A percentile compares a stretch with the other conserved stretches of the same genome.
These are phyloP conservation scores for Apostasia ramifera DNA, from an alignment of 106 monocot species.

Conservation along the genomic window DNA sequence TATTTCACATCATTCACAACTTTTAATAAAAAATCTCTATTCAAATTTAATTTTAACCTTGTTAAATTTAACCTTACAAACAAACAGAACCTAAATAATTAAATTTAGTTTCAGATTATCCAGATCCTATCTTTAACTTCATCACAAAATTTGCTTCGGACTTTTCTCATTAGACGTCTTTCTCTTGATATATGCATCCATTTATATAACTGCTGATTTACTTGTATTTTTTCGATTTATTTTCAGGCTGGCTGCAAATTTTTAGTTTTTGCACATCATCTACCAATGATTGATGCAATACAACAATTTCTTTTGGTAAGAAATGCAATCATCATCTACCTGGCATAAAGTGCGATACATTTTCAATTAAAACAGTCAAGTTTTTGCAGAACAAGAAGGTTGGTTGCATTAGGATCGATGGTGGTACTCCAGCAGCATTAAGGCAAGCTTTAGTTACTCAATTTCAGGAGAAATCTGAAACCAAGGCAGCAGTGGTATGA, in stretches of 20 bases:
- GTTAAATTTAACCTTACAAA: no score
- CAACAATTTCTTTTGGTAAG: conserved; percentile 74
- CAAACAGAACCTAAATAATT: no score
- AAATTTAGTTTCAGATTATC: neutral
- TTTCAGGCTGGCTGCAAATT: conserved; percentile 88
- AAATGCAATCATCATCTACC: neutral
- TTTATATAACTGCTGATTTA: neutral
- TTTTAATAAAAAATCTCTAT: no score
- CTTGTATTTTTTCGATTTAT: neutral
- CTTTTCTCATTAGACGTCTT: neutral
- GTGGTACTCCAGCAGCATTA: conserved; percentile 57
- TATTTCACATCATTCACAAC: no score
- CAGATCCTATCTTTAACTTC: neutral
- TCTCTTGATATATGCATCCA: neutral
- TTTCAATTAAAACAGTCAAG: neutral
- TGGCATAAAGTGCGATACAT: neutral
- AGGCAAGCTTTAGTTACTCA: conserved; percentile 81
- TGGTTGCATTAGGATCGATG: conserved; percentile 94
- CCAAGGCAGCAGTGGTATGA: conserved; percentile 82
- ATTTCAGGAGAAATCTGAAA: conserved; percentile 77
- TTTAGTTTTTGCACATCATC: conserved; percentile 92
- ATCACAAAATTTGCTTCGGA: neutral
- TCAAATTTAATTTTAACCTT: no score
- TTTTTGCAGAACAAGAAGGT: conserved; percentile 83
- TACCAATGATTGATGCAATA: conserved; percentile 79